Percentiles rank a stretch among this genome's conserved stretches.
phyloP scores from a whole-genome alignment of 202 grass and related monocot genomes.

The Cymbopogon flexuosus region DNA sequence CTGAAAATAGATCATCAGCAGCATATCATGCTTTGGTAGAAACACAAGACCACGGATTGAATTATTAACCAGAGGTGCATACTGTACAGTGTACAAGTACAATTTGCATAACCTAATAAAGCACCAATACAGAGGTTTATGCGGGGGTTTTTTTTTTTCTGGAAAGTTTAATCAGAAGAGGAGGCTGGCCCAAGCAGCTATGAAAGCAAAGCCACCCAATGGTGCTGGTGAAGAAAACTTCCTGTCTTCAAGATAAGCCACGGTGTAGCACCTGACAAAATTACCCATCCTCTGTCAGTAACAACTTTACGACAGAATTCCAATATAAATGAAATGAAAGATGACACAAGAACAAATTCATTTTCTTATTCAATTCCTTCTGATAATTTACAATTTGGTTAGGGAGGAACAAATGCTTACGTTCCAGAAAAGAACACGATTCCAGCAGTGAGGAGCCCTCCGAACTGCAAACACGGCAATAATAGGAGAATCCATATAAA shows the following conservation, averaged over 20 bases:
- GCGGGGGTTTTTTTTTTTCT: neutral
- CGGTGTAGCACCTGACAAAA: constrained; percentile 68
- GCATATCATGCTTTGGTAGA: neutral
- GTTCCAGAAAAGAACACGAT: constrained; percentile 95
- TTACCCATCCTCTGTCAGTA: neutral
- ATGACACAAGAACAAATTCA: neutral
- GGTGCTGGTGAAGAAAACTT: constrained; percentile 67
- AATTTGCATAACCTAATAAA: neutral
- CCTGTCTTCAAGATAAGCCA: constrained; percentile 85
- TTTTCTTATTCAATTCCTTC: neutral
- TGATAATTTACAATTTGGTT: neutral
- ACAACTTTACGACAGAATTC: neutral
- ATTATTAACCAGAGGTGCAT: constrained; percentile 23
- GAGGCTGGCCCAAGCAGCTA: constrained; percentile 74
- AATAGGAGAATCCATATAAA: neutral
- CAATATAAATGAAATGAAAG: neutral
- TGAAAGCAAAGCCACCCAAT: constrained; percentile 80
- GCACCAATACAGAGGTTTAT: neutral
- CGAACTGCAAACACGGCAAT: constrained; percentile 55
- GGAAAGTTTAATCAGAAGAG: constrained; percentile 50
- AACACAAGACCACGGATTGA: neutral
- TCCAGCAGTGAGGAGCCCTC: constrained; percentile 76
- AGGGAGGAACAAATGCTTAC: constrained; percentile 32
- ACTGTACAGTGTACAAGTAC: constrained; percentile 12
- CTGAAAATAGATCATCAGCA: neutral